Base-by-base conservation (phyloP, 208 protist species). In the Trichomonas gallinae region DNA sequence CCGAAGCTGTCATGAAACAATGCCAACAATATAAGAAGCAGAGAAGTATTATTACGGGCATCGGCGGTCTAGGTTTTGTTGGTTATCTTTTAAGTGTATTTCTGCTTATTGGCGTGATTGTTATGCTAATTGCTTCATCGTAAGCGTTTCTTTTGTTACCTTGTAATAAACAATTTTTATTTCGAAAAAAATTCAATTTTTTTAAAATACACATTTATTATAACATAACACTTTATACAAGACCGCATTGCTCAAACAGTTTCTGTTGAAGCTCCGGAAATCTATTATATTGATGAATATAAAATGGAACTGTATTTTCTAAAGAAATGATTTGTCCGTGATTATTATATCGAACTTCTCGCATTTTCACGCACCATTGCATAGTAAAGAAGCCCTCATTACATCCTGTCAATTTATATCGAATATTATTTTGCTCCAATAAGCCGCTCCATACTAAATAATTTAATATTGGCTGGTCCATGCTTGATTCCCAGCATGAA, bases 251-350 rank as follows among this genome's bases (percentile, higher is more conserved):
- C 45, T 93, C 44, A 6, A 34, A 51, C 2, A 93, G 31, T 26
- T 21, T 34, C 2, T 51, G 42, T 17, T 17, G 42, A 9, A 93
- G 26, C 6, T 93, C n/a, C 38, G 40, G 44, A 51, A 51, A 58
- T 38, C 87, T 48, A 51, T 93, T 93, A 38, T 93, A 93, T 51
- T 93, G 87, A 51, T 93, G 87, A 3, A 93, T 17, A 93, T 93
- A 93, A 51, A 23, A 48, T 42, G 87, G 87, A 48, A 93, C 87
- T 58, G 44, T 93, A 38, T 51, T 36, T 6, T 51, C 17, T 34
- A 31, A 0, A 21, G 87, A 93, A 51, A 93, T 51, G 10, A 51
- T 51, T 58, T 93, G 87, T 2, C 45, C 36, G 17, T 93, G 44
- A 26, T 38, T 6, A 51, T 93, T 93, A 34, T 38, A 40, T 11